Conservation (phyloP, 1,284 basidiomycete species). For the Termitomyces sp. region DNA sequence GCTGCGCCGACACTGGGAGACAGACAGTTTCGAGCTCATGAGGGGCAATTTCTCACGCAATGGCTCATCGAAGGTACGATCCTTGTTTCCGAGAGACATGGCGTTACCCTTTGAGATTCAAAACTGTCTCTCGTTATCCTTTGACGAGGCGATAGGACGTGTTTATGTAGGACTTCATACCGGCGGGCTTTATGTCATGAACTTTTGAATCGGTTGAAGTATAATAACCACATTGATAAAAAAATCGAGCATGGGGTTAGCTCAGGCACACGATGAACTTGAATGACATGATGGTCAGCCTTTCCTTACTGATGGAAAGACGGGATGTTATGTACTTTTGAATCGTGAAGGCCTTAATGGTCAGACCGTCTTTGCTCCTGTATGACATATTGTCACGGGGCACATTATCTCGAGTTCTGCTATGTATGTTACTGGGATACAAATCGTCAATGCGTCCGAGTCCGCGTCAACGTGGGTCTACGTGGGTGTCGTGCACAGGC, state of each 20-base stretch:
- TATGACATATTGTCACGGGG: neutral
- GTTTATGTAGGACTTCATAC: constrained; percentile 45
- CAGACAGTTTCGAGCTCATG: constrained; percentile 43
- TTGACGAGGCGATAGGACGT: constrained; percentile 47
- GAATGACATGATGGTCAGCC: no score
- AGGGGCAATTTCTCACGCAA: constrained; percentile 34
- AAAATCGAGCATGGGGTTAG: no score
- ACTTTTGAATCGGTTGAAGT: constrained; percentile 30
- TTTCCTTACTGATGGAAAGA: neutral
- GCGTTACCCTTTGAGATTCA: constrained; percentile 45
- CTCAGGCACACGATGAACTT: neutral
- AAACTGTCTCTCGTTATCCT: constrained; percentile 39
- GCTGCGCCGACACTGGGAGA: constrained; percentile 48
- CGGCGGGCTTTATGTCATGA: constrained; percentile 47
- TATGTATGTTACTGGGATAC: neutral
- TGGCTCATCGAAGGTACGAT: constrained; percentile 22
- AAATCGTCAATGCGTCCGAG: neutral
- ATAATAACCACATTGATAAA: no score
- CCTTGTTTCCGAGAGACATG: constrained; percentile 36
- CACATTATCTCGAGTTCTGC: neutral
- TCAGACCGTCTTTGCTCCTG: neutral
- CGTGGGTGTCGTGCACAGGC: no score
- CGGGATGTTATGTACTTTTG: neutral
- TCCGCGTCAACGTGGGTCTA: no score
- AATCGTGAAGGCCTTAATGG: neutral